Base-by-base conservation (phyloP, 2,329 filamentous ascomycete species). In the Pyricularia grisea region DNA sequence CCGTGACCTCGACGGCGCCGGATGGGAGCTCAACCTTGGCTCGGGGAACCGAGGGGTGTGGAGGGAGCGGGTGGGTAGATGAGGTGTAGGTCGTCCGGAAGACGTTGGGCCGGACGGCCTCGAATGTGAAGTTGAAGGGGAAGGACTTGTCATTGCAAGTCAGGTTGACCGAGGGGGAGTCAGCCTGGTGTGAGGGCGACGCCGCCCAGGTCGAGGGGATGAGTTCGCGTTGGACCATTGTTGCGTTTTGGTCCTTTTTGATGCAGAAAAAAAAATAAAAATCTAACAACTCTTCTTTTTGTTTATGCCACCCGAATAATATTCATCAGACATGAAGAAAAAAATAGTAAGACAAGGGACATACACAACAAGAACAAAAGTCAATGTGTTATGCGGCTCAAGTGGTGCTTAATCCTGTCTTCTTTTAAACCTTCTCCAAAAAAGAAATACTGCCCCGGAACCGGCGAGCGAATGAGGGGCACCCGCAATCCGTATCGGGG, bases 1-100 rank as follows among this genome's bases (percentile, higher is more conserved):
- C 77, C 0, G 76, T 75, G 6, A 75, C 75, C 0, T 76, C 72
- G 4, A 78, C 71, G 5, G 74, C 71, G n/a, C 76, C 75, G 20
- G 74, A 71, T 20, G 76, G 72, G 2, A 84, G 72, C 12, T 80
- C 74, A 14, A 76, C 76, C 17, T 75, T 71, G 1, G 84, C 83
- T n/a, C 80, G 80, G 9, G 76, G 76, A 5, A 86, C 82, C 68
- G 87, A 90, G 9, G 89, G 89, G 73, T 87, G 87, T 1, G 89
- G 89, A 31, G 90, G 88, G 1, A 90, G 75, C 7, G 86, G 86
- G 73, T 92, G 89, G 2, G 82, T 81, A 17, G 81, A 74, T 0
- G 89, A 89, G 1, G 85, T 83, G 74, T 92, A 92, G 0, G 87
- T 89, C 1, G 89, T 90, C 61, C 89, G 82, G 77, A 92, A 92